A percentile compares a stretch with the other conserved stretches of the same genome.
These are phyloP conservation scores for Saccharomycopsis hybrid DNA, from an alignment of 1,139 yeast genomes.

Conservation along the genomic window DNA sequence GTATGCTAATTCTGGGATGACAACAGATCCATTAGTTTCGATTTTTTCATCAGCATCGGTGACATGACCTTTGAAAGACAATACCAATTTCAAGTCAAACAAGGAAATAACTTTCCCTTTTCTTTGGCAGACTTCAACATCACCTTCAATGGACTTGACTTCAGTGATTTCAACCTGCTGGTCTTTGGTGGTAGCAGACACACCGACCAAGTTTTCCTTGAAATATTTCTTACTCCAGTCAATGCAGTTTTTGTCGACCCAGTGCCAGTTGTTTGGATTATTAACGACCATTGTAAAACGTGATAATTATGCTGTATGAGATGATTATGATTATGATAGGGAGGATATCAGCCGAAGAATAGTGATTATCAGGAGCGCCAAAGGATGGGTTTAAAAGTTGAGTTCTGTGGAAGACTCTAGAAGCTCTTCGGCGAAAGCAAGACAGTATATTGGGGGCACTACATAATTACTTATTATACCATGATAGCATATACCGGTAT, in stretches of 20 bases:
- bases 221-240: conserved; percentile 85
- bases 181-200: conserved; percentile 32
- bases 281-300: conserved; percentile 50
- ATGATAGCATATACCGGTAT: too few species aligned
- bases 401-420: too few species aligned
- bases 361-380: too few species aligned
- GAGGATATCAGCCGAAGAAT: too few species aligned
- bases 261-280: conserved; percentile 87
- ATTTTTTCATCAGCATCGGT: conserved; percentile 31
- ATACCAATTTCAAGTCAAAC: conserved; percentile 68
- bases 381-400: too few species aligned
- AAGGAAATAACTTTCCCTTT: conserved; percentile 93
- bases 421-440: too few species aligned
- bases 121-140: conserved; percentile 92
- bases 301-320: not conserved
- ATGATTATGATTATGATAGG: too few species aligned
- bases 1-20: conserved; percentile 91
- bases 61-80: conserved; percentile 51
- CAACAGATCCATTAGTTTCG: conserved; percentile 57
- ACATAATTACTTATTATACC: too few species aligned
- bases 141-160: conserved; percentile 80
- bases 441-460: too few species aligned
- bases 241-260: conserved; percentile 97
- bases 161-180: conserved; percentile 35
- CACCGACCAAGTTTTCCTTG: conserved; percentile 47